Evolutionary conservation across 2,329 filamentous ascomycete genomes (phyloP).

Genomic region (Microcyclospora pomicola): DNA sequence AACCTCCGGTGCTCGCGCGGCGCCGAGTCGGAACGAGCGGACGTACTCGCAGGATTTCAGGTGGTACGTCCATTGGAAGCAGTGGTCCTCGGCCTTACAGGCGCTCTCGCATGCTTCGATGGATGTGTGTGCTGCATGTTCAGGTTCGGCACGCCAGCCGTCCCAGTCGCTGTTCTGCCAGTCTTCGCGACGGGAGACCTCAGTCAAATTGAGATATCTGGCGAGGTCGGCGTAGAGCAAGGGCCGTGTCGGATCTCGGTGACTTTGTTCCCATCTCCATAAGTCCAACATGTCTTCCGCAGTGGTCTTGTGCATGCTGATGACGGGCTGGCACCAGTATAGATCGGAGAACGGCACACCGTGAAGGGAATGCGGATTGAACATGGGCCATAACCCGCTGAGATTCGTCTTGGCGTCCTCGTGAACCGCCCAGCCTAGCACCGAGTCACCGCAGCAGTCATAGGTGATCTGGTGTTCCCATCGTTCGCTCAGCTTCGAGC

Average conservation of each 20-base stretch:
- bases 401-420: constrained; percentile 27
- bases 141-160: constrained; percentile 16
- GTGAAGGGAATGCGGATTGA: constrained; percentile 37
- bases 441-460: constrained; percentile 39
- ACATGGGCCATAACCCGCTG: constrained; percentile 37
- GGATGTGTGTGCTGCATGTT: constrained; percentile 20
- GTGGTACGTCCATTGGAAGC: constrained; percentile 25
- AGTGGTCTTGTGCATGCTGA: constrained; percentile 37
- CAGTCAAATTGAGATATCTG: constrained; percentile 17
- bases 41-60: constrained; percentile 10
- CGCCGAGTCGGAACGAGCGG: constrained; percentile 25
- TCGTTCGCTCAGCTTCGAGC: constrained; percentile 20
- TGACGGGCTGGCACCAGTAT: constrained; percentile 39
- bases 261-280: constrained; percentile 34
- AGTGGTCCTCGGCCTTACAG: constrained; percentile 27
- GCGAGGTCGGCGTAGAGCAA: constrained; percentile 19
- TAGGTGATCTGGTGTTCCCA: constrained; percentile 28
- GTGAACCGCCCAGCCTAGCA: constrained; percentile 35
- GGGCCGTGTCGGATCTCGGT: constrained; percentile 15
- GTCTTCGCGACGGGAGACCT: constrained; percentile 11
- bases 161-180: constrained; percentile 27
- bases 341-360: constrained; percentile 33
- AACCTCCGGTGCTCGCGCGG: constrained; percentile 20
- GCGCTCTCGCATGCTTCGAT: constrained; percentile 28
- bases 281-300: constrained; percentile 36